phyloP scores from a whole-genome alignment of 177 flowering plant species.

The Vitis hybrid region DNA sequence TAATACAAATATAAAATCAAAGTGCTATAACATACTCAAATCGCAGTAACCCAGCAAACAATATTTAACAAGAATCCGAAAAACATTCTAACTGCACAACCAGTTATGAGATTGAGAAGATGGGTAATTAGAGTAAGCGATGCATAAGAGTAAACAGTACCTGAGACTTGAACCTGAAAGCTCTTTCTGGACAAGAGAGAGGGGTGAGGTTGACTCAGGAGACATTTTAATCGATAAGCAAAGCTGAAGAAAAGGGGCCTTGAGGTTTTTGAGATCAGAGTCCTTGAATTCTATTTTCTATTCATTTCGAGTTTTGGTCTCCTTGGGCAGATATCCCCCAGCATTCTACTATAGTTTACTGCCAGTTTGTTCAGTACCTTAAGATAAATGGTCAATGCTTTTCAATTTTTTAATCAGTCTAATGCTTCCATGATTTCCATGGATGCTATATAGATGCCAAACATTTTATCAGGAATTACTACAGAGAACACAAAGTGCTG shows the following conservation, averaged over 20 bases:
- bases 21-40: neutral
- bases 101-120: neutral
- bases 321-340: neutral
- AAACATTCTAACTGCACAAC: neutral
- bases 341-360: neutral
- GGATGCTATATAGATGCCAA: too few species aligned
- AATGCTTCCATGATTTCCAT: neutral
- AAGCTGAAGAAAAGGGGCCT: neutral
- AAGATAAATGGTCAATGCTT: neutral
- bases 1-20: neutral
- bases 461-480: too few species aligned
- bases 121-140: neutral
- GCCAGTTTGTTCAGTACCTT: neutral
- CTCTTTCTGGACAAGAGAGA: neutral
- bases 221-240: neutral
- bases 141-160: neutral
- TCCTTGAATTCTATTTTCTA: neutral
- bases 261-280: slow-evolving; percentile 25
- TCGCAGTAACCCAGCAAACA: neutral
- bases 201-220: neutral
- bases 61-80: neutral
- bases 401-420: neutral
- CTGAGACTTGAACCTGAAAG: neutral
- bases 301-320: neutral
- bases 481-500: too few species aligned